Evolutionary conservation across 2,329 filamentous ascomycete species (phyloP).

Genomic region (Zalaria sp.): DNA sequence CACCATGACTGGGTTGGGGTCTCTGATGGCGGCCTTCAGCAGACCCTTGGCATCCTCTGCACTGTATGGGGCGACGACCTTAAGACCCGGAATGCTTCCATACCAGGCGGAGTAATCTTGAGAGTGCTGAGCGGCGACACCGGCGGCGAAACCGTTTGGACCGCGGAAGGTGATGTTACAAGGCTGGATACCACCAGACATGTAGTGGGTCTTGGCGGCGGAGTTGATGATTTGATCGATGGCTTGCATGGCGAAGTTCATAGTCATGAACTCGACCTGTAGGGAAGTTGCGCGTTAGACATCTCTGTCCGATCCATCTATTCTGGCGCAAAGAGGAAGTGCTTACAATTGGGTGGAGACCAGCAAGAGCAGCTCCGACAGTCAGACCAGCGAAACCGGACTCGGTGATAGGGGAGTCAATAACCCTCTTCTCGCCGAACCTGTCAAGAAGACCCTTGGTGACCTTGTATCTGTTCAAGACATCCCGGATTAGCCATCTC

Average conservation of each 20-base stretch:
- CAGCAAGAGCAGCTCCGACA: conserved; percentile 86
- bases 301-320: no score
- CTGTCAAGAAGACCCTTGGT: conserved; percentile 95
- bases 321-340: neutral
- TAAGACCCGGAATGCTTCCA: conserved; percentile 90
- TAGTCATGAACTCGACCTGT: conserved; percentile 99
- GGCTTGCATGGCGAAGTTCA: conserved; percentile 99
- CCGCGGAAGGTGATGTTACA: conserved; percentile 99
- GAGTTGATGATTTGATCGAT: conserved; percentile 99
- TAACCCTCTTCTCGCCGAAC: conserved; percentile 93
- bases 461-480: conserved; percentile 72
- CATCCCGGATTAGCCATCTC: neutral
- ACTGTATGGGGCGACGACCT: conserved; percentile 93
- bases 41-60: conserved; percentile 97
- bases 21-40: conserved; percentile 91
- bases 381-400: conserved; percentile 89
- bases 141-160: conserved; percentile 92
- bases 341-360: conserved; percentile 81
- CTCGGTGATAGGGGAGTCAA: conserved; percentile 97
- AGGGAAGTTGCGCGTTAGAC: conserved; percentile 6
- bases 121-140: conserved; percentile 94
- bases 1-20: conserved; percentile 88
- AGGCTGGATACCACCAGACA: conserved; percentile 98
- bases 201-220: conserved; percentile 97
- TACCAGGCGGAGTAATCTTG: conserved; percentile 99